These are phyloP conservation scores for Skeletonema potamos DNA, from an alignment of 108 stramenopile genomes.

Conservation along the genomic window DNA sequence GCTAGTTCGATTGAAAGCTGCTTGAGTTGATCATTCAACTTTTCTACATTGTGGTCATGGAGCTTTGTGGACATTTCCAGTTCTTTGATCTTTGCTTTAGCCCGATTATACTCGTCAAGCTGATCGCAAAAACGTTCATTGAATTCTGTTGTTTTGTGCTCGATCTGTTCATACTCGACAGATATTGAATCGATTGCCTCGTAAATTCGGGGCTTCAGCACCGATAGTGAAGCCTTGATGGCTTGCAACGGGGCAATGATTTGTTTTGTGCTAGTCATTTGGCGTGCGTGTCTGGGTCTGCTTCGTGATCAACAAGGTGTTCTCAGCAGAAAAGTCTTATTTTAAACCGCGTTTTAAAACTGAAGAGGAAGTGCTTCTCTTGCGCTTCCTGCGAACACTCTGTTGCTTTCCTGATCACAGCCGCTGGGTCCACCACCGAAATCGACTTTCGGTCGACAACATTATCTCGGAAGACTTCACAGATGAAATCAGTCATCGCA, in stretches of 20 bases:
- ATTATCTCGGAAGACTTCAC: too few relatives aligned
- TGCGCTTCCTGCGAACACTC: too few relatives aligned
- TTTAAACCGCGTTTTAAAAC: too few relatives aligned
- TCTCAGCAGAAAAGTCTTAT: too few relatives aligned
- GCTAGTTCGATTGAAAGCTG: slow-evolving; percentile 14
- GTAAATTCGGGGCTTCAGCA: neutral
- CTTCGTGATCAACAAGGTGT: too few relatives aligned
- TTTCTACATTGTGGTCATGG: slow-evolving; percentile 13
- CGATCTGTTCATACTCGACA: neutral
- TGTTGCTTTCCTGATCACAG: too few relatives aligned
- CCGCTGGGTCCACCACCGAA: too few relatives aligned
- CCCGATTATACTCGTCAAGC: neutral
- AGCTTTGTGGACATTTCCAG: slow-evolving; percentile 12
- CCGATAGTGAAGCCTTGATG: neutral
- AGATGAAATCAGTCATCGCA: neutral
- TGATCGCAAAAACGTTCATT: neutral
- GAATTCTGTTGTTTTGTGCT: neutral
- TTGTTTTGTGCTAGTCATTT: neutral
- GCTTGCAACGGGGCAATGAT: neutral
- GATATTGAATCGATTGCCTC: neutral
- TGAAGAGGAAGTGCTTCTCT: too few relatives aligned
- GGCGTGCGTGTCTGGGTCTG: too few relatives aligned
- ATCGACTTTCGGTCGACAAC: too few relatives aligned
- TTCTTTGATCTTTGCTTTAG: neutral
- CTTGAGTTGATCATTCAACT: slow-evolving; percentile 15